Evolutionary conservation across 805 yeast species (phyloP).

Genomic region (Huiozyma sinensis): DNA sequence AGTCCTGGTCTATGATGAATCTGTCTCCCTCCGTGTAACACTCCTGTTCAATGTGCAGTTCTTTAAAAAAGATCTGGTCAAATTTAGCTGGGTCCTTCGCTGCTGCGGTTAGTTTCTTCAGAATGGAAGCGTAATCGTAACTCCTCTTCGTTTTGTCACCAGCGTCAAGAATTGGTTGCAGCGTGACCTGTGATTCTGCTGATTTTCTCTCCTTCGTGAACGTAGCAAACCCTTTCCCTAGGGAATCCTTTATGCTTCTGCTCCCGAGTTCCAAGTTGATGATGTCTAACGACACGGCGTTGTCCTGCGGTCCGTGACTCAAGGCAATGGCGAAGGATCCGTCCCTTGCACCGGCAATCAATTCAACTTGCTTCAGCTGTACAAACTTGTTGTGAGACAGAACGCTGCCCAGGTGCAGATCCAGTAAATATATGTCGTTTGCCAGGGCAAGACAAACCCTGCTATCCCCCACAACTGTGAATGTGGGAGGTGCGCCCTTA

Average conservation of each 20-base stretch:
- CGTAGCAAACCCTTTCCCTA: constrained; percentile 45
- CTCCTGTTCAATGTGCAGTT: constrained; percentile 29
- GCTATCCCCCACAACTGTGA: constrained; percentile 22
- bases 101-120: constrained; percentile 16
- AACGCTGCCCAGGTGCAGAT: constrained; percentile 13
- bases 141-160: constrained; percentile 1
- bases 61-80: constrained; percentile 25
- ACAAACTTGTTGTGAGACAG: constrained; percentile 2
- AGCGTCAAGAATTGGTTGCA: constrained; percentile 24
- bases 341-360: constrained; percentile 4
- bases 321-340: constrained; percentile 7
- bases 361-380: constrained; percentile 6
- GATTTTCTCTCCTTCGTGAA: constrained; percentile 1
- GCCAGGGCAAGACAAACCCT: constrained; percentile 22
- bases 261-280: constrained; percentile 47
- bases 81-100: constrained; percentile 18
- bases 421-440: constrained; percentile 21
- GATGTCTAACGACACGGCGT: constrained; percentile 17
- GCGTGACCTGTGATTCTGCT: not conserved
- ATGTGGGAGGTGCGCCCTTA: constrained; percentile 10
- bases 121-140: constrained; percentile 18
- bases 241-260: constrained; percentile 55
- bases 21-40: constrained; percentile 59
- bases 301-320: constrained; percentile 3
- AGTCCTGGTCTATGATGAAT: constrained; percentile 43